Percentiles rank a stretch among this genome's conserved stretches.
Evolutionary conservation across 2,329 filamentous ascomycete genomes (phyloP).

Genomic region (Arthrobotrys entomopaga): DNA sequence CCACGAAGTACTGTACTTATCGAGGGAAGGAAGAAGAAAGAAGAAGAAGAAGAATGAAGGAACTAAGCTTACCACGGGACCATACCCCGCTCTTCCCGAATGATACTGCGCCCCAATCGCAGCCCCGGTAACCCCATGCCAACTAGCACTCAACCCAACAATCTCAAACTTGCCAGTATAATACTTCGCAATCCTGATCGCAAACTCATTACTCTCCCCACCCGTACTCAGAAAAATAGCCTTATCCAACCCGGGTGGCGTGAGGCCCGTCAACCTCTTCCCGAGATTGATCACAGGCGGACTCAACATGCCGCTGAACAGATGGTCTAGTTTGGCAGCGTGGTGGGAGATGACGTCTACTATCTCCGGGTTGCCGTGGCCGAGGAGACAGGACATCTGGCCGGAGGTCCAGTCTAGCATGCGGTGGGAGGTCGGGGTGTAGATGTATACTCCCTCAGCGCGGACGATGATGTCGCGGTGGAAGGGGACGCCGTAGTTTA

Average conservation of each 20-base stretch:
- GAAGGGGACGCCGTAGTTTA: slow-evolving; percentile 64
- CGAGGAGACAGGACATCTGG: slow-evolving; percentile 71
- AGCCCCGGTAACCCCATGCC: slow-evolving; percentile 71
- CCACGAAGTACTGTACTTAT: background rate
- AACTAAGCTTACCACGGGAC: slow-evolving; percentile 60
- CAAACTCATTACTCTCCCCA: slow-evolving; percentile 70
- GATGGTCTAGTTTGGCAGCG: slow-evolving; percentile 68
- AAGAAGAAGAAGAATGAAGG: too few species aligned
- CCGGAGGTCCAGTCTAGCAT: slow-evolving; percentile 72
- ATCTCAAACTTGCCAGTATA: slow-evolving; percentile 74
- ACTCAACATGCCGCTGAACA: slow-evolving; percentile 70
- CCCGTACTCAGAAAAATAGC: slow-evolving; percentile 71
- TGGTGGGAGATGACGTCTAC: slow-evolving; percentile 67
- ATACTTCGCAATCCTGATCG: slow-evolving; percentile 72
- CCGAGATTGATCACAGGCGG: slow-evolving; percentile 69
- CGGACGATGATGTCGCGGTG: slow-evolving; percentile 64
- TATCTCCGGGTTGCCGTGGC: slow-evolving; percentile 70
- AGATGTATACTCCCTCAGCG: slow-evolving; percentile 65
- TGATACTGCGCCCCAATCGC: slow-evolving; percentile 68
- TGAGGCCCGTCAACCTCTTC: slow-evolving; percentile 65
- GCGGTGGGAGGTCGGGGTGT: slow-evolving; percentile 63
- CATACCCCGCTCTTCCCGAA: slow-evolving; percentile 65
- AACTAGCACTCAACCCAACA: slow-evolving; percentile 70
- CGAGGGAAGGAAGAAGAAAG: background rate
- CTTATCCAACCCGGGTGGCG: slow-evolving; percentile 67